A percentile compares a stretch with the other conserved stretches of the same genome.
phyloP scores from a whole-genome alignment of 2,329 filamentous ascomycete species.

The Botrytis medusae region DNA sequence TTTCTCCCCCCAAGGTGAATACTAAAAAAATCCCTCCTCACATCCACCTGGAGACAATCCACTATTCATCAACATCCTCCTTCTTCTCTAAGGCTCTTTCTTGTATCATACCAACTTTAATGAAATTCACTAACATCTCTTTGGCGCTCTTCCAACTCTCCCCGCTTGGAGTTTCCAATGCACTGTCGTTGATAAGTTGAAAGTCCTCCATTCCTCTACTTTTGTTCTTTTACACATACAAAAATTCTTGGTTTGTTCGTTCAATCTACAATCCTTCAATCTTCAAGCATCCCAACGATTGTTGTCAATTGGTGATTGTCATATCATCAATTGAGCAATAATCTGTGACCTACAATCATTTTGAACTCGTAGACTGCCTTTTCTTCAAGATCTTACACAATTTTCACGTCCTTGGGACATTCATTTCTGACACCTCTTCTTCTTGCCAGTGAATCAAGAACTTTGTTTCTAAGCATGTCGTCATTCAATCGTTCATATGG shows the following conservation, averaged over 20 bases:
- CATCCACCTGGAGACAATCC: background rate
- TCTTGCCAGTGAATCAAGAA: background rate
- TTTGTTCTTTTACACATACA: slow-evolving; percentile 7
- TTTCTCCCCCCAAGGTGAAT: background rate
- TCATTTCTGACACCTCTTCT: slow-evolving; percentile 13
- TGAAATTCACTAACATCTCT: slow-evolving; percentile 4
- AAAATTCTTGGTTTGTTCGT: slow-evolving; percentile 3
- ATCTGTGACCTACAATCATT: background rate
- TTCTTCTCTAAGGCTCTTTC: slow-evolving; percentile 8
- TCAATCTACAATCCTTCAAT: background rate
- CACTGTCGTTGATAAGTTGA: background rate
- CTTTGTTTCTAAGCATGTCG: slow-evolving; percentile 21
- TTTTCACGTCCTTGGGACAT: slow-evolving; percentile 9
- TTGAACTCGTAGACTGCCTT: background rate
- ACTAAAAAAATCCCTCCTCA: background rate
- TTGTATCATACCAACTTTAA: background rate
- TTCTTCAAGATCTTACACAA: background rate
- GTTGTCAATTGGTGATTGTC: slow-evolving; percentile 1
- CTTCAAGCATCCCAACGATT: background rate
- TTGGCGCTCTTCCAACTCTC: background rate
- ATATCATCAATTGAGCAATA: slow-evolving; percentile 6
- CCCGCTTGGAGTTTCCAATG: background rate
- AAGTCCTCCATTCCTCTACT: background rate
- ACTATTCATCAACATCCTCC: background rate
- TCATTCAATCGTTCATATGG: slow-evolving; percentile 20